Evolutionary conservation across 192 early-diverging fungal genomes (phyloP).

Genomic region (Geosiphon pyriformis): DNA sequence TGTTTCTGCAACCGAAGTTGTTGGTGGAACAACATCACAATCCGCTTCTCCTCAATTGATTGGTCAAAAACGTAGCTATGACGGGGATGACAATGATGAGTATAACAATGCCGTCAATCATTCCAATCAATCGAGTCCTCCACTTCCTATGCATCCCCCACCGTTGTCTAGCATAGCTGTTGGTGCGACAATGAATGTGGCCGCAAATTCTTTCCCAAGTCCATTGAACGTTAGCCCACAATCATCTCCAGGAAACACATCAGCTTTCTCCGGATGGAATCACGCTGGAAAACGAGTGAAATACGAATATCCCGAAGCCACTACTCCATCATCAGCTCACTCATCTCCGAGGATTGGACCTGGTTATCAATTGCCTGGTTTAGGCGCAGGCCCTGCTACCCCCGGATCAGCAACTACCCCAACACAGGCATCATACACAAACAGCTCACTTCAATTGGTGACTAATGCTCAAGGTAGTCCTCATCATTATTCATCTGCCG

Average conservation of each 20-base stretch:
- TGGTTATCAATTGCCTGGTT: constrained; percentile 17
- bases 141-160: constrained; percentile 23
- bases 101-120: constrained; percentile 19
- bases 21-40: constrained; percentile 15
- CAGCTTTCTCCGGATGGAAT: constrained; percentile 18
- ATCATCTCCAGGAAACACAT: constrained; percentile 14
- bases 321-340: constrained; percentile 17
- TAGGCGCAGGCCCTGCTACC: constrained; percentile 7
- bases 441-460: constrained; percentile 19
- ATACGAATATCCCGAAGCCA: constrained; percentile 19
- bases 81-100: constrained; percentile 16
- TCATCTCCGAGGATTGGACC: constrained; percentile 11
- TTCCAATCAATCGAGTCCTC: constrained; percentile 16
- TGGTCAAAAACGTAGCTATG: constrained; percentile 20
- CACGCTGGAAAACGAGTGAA: constrained; percentile 20
- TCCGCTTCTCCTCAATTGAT: constrained; percentile 12
- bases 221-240: constrained; percentile 21
- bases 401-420: constrained; percentile 11
- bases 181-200: constrained; percentile 10
- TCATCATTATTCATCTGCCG: constrained; percentile 3
- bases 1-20: constrained; percentile 13
- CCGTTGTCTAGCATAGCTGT: constrained; percentile 19
- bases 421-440: constrained; percentile 18
- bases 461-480: constrained; percentile 22
- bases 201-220: constrained; percentile 23